These are phyloP conservation scores for Trichomonas tenax DNA, from an alignment of 208 protist genomes.

Conservation along the genomic window DNA sequence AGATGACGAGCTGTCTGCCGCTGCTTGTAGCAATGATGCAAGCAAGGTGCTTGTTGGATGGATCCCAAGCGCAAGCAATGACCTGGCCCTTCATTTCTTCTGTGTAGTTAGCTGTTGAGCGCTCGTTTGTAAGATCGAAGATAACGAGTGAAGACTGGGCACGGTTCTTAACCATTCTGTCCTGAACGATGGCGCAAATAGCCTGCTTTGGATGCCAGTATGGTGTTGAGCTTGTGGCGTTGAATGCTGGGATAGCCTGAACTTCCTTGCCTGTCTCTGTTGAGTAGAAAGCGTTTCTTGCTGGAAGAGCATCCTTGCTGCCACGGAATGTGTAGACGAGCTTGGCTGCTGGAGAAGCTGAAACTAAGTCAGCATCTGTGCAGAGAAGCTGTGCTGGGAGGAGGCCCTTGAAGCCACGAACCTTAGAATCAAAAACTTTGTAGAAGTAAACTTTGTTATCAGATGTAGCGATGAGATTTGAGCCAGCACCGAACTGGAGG, in stretches of 20 bases:
- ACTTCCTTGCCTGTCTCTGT: not conserved
- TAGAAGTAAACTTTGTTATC: not conserved
- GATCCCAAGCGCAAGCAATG: not conserved
- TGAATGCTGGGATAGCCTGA: not conserved
- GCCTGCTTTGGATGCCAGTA: not conserved
- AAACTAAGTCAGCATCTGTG: not conserved
- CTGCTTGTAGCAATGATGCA: not conserved
- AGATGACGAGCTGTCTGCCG: not conserved
- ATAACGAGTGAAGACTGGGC: not conserved
- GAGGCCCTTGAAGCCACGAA: not conserved
- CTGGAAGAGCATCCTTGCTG: not conserved
- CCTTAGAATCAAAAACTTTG: not conserved
- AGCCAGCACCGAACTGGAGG: not conserved
- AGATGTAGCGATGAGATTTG: not conserved
- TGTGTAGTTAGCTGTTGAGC: too few relatives aligned
- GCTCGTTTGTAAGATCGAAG: not conserved
- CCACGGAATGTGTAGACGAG: not conserved
- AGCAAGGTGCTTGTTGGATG: not conserved
- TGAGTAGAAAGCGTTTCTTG: not conserved
- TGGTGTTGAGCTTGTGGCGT: not conserved
- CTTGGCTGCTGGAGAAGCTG: not conserved
- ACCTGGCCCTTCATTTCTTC: not conserved
- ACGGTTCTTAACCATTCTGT: not conserved
- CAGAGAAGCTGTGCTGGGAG: not conserved
- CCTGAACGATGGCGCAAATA: not conserved